Evolutionary conservation across 306 rosid species (phyloP).

Genomic region (Prosopis cineraria): DNA sequence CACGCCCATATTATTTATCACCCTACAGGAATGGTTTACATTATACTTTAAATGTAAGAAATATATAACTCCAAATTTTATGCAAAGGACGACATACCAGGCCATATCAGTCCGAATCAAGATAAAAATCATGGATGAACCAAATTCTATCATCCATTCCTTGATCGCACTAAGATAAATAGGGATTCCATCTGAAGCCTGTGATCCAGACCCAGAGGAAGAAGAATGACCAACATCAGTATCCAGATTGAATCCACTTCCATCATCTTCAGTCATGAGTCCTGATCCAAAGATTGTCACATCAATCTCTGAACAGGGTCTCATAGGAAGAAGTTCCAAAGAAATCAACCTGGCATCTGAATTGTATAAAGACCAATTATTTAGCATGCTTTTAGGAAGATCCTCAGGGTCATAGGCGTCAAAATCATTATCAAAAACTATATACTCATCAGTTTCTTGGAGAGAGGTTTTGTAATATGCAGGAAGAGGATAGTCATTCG

Average conservation of each 20-base stretch:
- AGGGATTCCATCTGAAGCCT: slow-evolving; percentile 79
- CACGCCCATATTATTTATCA: neutral
- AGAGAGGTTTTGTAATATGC: slow-evolving; percentile 76
- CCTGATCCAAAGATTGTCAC: slow-evolving; percentile 94
- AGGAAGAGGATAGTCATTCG: slow-evolving; percentile 92
- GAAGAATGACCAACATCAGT: slow-evolving; percentile 62
- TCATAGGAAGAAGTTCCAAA: slow-evolving; percentile 97
- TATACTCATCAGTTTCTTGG: slow-evolving; percentile 76
- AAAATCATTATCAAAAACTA: slow-evolving; percentile 61
- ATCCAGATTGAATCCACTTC: slow-evolving; percentile 84
- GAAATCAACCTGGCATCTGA: slow-evolving; percentile 87
- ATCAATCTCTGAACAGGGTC: slow-evolving; percentile 89
- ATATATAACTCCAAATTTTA: slow-evolving; percentile 14
- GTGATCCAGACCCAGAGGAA: slow-evolving; percentile 52
- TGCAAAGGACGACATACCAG: slow-evolving; percentile 60
- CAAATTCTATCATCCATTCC: slow-evolving; percentile 98
- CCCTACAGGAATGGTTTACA: slow-evolving; percentile 5
- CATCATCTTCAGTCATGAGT: slow-evolving; percentile 82
- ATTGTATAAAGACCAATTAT: slow-evolving; percentile 87
- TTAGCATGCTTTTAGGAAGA: slow-evolving; percentile 86
- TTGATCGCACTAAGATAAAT: slow-evolving; percentile 86
- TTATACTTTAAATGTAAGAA: neutral
- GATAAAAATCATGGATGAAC: slow-evolving; percentile 81
- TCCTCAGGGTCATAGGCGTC: slow-evolving; percentile 59
- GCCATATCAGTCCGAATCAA: slow-evolving; percentile 94